Evolutionary conservation across 768 basidiomycete genomes (phyloP).

Genomic region (Amanita phalloides): DNA sequence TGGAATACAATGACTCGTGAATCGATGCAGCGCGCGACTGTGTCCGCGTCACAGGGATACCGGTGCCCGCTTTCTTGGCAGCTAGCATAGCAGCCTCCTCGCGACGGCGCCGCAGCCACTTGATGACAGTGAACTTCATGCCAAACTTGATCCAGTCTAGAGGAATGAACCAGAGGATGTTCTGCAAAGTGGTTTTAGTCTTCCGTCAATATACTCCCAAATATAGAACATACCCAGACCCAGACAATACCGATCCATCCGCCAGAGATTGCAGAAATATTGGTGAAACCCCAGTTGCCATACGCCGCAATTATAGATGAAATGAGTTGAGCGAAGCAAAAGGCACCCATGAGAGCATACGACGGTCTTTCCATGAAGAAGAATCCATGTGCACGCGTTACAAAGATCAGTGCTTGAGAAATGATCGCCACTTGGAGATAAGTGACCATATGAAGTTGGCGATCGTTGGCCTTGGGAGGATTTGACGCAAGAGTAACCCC

Average conservation of each 20-base stretch:
- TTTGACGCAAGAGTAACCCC: slow-evolving; percentile 43
- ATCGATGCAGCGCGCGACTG: slow-evolving; percentile 83
- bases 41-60: slow-evolving; percentile 75
- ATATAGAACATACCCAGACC: slow-evolving; percentile 67
- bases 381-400: slow-evolving; percentile 89
- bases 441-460: slow-evolving; percentile 77
- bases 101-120: slow-evolving; percentile 63
- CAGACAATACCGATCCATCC: slow-evolving; percentile 97
- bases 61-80: slow-evolving; percentile 21
- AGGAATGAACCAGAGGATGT: slow-evolving; percentile 93
- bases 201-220: neutral
- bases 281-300: slow-evolving; percentile 91
- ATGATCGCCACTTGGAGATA: slow-evolving; percentile 98
- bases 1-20: slow-evolving; percentile 90
- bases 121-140: slow-evolving; percentile 92
- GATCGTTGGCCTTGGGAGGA: slow-evolving; percentile 46
- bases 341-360: slow-evolving; percentile 77
- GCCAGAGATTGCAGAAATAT: slow-evolving; percentile 70
- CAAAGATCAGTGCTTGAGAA: slow-evolving; percentile 95
- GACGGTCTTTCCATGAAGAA: slow-evolving; percentile 98
- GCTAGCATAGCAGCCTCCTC: slow-evolving; percentile 29
- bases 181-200: slow-evolving; percentile 32
- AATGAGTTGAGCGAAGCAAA: slow-evolving; percentile 88
- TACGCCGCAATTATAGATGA: slow-evolving; percentile 94
- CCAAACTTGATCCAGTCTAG: slow-evolving; percentile 94